Evolutionary conservation across 1,139 yeast genomes (phyloP), one percentile per base, ranked within the genome.

Genomic region (Kodamaea arcana): DNA sequence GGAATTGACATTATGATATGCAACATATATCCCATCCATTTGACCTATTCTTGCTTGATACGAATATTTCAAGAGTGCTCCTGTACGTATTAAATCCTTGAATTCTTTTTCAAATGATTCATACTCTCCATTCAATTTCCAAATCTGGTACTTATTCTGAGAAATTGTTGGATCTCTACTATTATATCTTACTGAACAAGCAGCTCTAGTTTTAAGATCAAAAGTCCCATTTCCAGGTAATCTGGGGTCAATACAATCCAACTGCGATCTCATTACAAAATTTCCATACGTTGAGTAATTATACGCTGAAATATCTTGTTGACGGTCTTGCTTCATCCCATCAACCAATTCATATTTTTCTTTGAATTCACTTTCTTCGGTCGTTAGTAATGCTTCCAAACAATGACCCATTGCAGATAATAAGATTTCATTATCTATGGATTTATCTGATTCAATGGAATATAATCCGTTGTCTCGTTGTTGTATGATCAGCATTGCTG

Each of bases 11-110:
- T 88, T 92, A 59, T 92, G 98, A 54, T 83, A 92, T 0, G 96
- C 96, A 16, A 92, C 69, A 47, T 85, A 88, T 4, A 92, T 87
- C 5, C 98, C 98, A 57, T 90, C 97, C 98, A 92, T 92, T 48
- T 84, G 80, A 2, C 98, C 98, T 31, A 92, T 84, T 42, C 97
- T 70, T 0, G 97, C 97, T 56, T 92, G 98, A 44, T 90, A 69
- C 10, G 86, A 74, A 52, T 90, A 92, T 57, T 92, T 92, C 47
- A 92, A 63, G 60, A 92, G 60, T 0, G 94, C 83, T 1, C 72
- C 74, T 2, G 92, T 76, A 39, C 85, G 65, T 11, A 83, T 75
- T 47, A 92, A 69, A 51, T 92, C 98, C 42, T 64, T 69, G 53
- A 74, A 72, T 50, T 92, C 98, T 23, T 90, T 66, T 50, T 85